These are phyloP conservation scores for Alternaria alternata DNA, from an alignment of 2,329 filamentous ascomycete genomes.

Conservation along the genomic window DNA sequence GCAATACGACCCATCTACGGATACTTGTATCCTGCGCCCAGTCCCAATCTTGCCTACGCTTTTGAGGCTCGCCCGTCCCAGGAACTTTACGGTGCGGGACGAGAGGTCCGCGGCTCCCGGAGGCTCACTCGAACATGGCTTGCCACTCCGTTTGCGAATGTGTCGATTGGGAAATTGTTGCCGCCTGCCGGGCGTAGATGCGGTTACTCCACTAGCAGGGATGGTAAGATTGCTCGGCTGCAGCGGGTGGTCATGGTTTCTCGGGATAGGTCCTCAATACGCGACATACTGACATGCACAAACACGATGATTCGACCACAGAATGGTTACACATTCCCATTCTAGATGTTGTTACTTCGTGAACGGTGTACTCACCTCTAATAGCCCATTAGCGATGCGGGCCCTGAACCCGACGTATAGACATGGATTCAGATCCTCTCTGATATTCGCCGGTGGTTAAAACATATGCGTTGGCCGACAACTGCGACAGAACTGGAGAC, in stretches of 20 bases:
- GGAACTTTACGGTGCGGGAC: neutral
- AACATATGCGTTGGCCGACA: neutral
- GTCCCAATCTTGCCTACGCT: neutral
- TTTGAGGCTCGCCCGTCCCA: neutral
- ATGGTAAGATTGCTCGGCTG: neutral
- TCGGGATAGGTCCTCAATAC: neutral
- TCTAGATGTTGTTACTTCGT: neutral
- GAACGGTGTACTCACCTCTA: neutral
- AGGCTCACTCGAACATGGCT: too few species aligned
- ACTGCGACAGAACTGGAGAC: neutral
- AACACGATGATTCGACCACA: neutral
- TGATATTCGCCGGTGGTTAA: neutral
- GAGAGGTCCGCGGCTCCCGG: neutral
- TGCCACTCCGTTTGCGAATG: too few species aligned
- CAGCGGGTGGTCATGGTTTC: neutral
- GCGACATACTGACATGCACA: neutral
- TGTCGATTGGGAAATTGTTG: too few species aligned
- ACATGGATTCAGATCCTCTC: neutral
- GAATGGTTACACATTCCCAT: neutral
- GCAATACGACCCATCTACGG: too few species aligned
- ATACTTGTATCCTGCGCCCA: neutral
- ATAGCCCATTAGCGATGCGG: neutral
- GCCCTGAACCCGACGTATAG: neutral
- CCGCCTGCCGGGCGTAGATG: neutral
- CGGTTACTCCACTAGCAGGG: neutral